Evolutionary conservation across 371 early-diverging fungal genomes (phyloP), one percentile per base, ranked within the genome.

Genomic region (Dinochytrium kinnereticum): DNA sequence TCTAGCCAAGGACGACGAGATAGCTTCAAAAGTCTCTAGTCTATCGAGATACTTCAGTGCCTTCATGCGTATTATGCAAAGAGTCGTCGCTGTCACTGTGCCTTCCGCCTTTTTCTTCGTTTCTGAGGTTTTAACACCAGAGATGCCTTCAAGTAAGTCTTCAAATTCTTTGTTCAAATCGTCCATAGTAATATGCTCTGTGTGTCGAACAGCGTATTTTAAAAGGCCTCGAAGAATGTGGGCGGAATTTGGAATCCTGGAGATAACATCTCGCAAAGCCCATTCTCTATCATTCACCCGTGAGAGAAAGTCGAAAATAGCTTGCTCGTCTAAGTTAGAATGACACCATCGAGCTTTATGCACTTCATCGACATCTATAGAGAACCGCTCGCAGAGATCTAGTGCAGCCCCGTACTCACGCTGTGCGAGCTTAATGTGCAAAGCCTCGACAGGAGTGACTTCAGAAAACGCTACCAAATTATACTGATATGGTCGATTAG

Each of bases 21-120:
- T 87, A 36, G 88, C 87, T 0, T 80, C 80, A 71, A 87, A 88
- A 0, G 92, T 91, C 1, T 86, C 79, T 26, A 94, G 78, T 13
- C 92, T 86, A 69, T 92, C 90, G n/a, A 87, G 66, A 68, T 91
- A 92, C 31, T 89, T 82, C 2, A 91, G 68, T 10, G 91, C 81
- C 50, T 85, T 87, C 70, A 82, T 76, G 21, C 91, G 85, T 36
- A 83, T 83, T 57, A 84, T 76, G 65, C 89, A 83, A 76, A 83
- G 71, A 36, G 81, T 69, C 33, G 73, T 69, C 17, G 59, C 61
- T 10, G 66, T 31, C 26, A 77, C 64, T 26, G 78, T 78, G 51
- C 78, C 68, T 26, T 77, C 81, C 0, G 78, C 72, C 28, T 81
- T 59, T 50, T 78, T 68, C 2, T 71, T 69, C 24, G 78, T 38